A percentile compares a stretch with the other conserved stretches of the same genome.
These are phyloP conservation scores for Tieghemiomyces parasiticus DNA, from an alignment of 192 early-diverging fungal genomes.

Conservation along the genomic window DNA sequence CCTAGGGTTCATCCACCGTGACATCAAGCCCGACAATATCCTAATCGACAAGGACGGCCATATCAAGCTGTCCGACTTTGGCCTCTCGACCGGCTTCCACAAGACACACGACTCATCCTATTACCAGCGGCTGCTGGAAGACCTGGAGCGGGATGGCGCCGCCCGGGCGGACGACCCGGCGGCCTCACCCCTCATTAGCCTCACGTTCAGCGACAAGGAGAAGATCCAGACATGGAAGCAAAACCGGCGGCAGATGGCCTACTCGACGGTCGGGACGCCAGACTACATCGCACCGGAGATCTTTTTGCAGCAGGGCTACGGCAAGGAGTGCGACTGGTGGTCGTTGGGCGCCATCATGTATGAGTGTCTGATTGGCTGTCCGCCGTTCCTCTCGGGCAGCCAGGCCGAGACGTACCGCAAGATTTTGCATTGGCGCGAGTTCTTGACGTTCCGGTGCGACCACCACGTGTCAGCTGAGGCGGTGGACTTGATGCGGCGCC, in stretches of 20 bases:
- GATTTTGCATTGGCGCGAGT: slow-evolving; percentile 93
- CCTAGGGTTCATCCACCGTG: slow-evolving; percentile 87
- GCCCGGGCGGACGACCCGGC: neutral
- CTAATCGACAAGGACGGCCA: slow-evolving; percentile 98
- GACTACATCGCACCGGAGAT: slow-evolving; percentile 98
- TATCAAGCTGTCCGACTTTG: slow-evolving; percentile 98
- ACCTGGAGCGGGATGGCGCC: slow-evolving; percentile 30
- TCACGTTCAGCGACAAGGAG: slow-evolving; percentile 88
- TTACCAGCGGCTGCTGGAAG: slow-evolving; percentile 71
- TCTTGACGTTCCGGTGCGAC: slow-evolving; percentile 85
- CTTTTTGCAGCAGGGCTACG: slow-evolving; percentile 87
- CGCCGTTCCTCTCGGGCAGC: slow-evolving; percentile 93
- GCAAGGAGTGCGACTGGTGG: slow-evolving; percentile 99
- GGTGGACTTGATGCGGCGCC: slow-evolving; percentile 77
- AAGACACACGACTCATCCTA: slow-evolving; percentile 97
- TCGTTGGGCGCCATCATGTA: slow-evolving; percentile 98
- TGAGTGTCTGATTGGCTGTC: slow-evolving; percentile 96
- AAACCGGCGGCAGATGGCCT: slow-evolving; percentile 89
- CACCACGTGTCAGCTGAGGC: slow-evolving; percentile 80
- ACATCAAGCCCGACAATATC: slow-evolving; percentile 79
- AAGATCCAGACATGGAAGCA: slow-evolving; percentile 96
- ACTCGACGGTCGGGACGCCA: slow-evolving; percentile 95
- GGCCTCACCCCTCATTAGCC: slow-evolving; percentile 52
- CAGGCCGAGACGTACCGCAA: slow-evolving; percentile 95
- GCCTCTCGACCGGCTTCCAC: slow-evolving; percentile 98